phyloP scores from a whole-genome alignment of 306 rosid genomes.

The Prunus salicina region DNA sequence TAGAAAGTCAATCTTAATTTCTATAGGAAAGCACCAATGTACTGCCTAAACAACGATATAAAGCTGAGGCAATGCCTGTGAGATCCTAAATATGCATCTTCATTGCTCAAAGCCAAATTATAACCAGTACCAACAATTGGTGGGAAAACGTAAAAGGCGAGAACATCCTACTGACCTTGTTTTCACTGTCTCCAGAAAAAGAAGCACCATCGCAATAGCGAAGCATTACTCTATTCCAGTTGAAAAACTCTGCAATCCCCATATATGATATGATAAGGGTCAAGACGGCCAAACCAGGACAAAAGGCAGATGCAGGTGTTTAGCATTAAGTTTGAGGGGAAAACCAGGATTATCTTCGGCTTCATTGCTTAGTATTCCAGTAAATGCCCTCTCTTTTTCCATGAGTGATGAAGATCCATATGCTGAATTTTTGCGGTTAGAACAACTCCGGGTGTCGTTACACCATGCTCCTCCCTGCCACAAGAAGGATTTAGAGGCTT shows the following conservation, averaged over 20 bases:
- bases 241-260: conserved; percentile 62
- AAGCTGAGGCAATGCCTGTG: background rate
- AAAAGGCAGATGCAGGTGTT: background rate
- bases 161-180: conserved; percentile 38
- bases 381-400: conserved; percentile 63
- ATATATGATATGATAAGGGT: conserved; percentile 12
- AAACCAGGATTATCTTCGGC: conserved; percentile 75
- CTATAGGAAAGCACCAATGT: too few relatives aligned
- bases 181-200: conserved; percentile 62
- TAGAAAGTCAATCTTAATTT: too few relatives aligned
- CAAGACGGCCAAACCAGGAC: conserved; percentile 5
- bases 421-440: conserved; percentile 51
- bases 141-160: conserved; percentile 1
- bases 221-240: conserved; percentile 77
- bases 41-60: too few relatives aligned
- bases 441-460: conserved; percentile 50
- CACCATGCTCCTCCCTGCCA: conserved; percentile 97
- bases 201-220: conserved; percentile 94
- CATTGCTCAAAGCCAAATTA: background rate
- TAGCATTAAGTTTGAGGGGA: background rate
- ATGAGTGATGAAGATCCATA: conserved; percentile 63
- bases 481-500: conserved; percentile 10
- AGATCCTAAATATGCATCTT: too few relatives aligned
- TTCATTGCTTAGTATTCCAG: conserved; percentile 63
- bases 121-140: background rate